phyloP scores from a whole-genome alignment of 192 early-diverging fungal genomes.

The Phlyctochytrium arcticum region DNA sequence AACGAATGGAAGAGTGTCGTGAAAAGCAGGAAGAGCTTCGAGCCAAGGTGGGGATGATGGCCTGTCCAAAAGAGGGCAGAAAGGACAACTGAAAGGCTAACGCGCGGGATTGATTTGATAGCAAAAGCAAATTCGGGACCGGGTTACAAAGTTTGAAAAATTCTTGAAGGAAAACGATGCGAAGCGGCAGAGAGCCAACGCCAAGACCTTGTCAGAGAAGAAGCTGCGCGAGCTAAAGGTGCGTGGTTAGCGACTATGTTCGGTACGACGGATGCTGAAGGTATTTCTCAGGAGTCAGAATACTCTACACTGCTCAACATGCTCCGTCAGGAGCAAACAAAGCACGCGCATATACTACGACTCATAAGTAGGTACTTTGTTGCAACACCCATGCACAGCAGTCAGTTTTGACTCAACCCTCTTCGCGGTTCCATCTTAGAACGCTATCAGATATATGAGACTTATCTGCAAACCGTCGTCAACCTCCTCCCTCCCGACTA shows the following conservation, averaged over 20 bases:
- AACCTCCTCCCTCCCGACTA: constrained; percentile 56
- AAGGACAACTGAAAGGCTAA: background rate
- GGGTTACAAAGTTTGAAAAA: constrained; percentile 63
- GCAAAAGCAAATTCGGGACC: constrained; percentile 62
- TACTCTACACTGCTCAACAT: constrained; percentile 30
- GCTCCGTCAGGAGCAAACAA: constrained; percentile 41
- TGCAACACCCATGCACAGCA: background rate
- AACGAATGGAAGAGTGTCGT: constrained; percentile 60
- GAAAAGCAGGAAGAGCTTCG: constrained; percentile 59
- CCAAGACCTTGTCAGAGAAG: constrained; percentile 51
- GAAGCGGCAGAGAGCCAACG: constrained; percentile 54
- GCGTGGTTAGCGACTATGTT: background rate
- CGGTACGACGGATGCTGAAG: background rate
- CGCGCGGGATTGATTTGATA: constrained; percentile 15
- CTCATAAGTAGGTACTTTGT: constrained; percentile 47
- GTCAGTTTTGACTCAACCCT: constrained; percentile 1
- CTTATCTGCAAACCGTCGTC: constrained; percentile 55
- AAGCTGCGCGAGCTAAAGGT: constrained; percentile 57
- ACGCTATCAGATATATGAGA: constrained; percentile 53
- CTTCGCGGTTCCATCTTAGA: constrained; percentile 31
- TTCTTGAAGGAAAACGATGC: constrained; percentile 66
- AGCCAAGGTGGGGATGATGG: constrained; percentile 37
- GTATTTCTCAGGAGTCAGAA: constrained; percentile 44
- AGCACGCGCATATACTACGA: constrained; percentile 38
- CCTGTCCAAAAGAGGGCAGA: background rate